Evolutionary conservation across 2,329 filamentous ascomycete genomes (phyloP).

Genomic region (Aplosporella prunicola): DNA sequence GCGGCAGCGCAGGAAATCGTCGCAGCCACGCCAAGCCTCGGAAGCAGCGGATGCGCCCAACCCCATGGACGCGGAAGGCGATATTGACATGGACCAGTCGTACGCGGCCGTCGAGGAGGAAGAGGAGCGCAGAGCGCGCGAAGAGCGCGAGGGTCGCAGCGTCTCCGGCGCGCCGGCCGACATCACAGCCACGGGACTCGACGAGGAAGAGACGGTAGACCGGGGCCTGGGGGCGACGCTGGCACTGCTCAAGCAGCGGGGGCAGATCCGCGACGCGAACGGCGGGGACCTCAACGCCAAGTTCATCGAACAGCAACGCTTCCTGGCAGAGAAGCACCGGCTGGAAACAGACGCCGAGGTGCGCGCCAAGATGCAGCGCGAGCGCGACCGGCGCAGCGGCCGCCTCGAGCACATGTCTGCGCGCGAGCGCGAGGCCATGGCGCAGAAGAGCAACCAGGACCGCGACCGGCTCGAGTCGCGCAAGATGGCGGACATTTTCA

Average conservation of each 20-base stretch:
- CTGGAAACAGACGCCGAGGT: slow-evolving; percentile 72
- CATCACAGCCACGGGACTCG: slow-evolving; percentile 61
- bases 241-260: slow-evolving; percentile 73
- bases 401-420: slow-evolving; percentile 80
- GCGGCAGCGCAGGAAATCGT: slow-evolving; percentile 36
- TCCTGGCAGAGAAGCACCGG: slow-evolving; percentile 69
- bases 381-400: slow-evolving; percentile 75
- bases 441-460: slow-evolving; percentile 76
- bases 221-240: slow-evolving; percentile 75
- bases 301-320: slow-evolving; percentile 63
- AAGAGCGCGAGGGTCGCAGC: slow-evolving; percentile 34
- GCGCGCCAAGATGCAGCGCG: slow-evolving; percentile 69
- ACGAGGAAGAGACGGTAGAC: slow-evolving; percentile 73
- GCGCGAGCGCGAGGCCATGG: slow-evolving; percentile 84
- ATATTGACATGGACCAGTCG: slow-evolving; percentile 45
- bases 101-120: slow-evolving; percentile 44
- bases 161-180: slow-evolving; percentile 36
- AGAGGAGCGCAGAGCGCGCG: slow-evolving; percentile 30
- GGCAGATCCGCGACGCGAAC: slow-evolving; percentile 59
- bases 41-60: slow-evolving; percentile 4
- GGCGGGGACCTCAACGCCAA: slow-evolving; percentile 56
- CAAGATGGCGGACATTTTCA: slow-evolving; percentile 76
- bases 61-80: slow-evolving; percentile 38
- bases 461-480: slow-evolving; percentile 79
- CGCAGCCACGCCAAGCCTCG: slow-evolving; percentile 15